Base-by-base conservation (phyloP, 768 basidiomycete species). In the Lentinula detonsa region DNA sequence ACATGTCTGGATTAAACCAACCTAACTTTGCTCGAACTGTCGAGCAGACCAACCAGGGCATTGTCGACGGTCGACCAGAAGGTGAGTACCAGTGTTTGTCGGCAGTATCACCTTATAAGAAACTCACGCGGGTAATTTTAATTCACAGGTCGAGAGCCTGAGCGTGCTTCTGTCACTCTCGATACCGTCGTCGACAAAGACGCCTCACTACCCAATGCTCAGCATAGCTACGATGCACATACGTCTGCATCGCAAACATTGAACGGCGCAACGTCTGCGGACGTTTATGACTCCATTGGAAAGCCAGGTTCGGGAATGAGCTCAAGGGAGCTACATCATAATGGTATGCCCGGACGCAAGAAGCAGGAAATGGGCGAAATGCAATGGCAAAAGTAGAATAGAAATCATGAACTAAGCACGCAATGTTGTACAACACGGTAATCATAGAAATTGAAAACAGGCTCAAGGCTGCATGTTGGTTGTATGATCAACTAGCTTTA, bases 301-400 rank as follows among this genome's bases (percentile, higher is more conserved):
- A 53, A 65, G 31, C 64, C 64, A 1, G 64, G 64, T 4, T 33
- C 59, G 21, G 64, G 64, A 1, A 62, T 65, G 64, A 60, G 57
- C 5, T 62, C 64, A 2, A 62, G 62, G 18, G 70, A 71, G 63
- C 50, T 65, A 48, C 52, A 61, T 61, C 65, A 63, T 50, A 61
- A 65, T 45, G 64, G 72, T 4, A 70, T 71, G 28, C 65, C 70
- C 18, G 67, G 76, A 35, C 68, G 73, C 48, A 71, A 74, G 64
- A 65, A 65, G 40, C 71, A 73, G 35, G 59, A 66, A 0, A 69
- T 74, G 43, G 68, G 73, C 23, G 55, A 56, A 23, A 23, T 56
- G 21, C 55, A 56, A 13, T 56, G 55, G 55, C 55, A 43, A 40
- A 31, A 56, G 18, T 56, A 42, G 40, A 28, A 3, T 45, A 18